A percentile compares a stretch with the other conserved stretches of the same genome.
phyloP scores from a whole-genome alignment of 805 yeast genomes.

The Zygosaccharomyces bisporus region DNA sequence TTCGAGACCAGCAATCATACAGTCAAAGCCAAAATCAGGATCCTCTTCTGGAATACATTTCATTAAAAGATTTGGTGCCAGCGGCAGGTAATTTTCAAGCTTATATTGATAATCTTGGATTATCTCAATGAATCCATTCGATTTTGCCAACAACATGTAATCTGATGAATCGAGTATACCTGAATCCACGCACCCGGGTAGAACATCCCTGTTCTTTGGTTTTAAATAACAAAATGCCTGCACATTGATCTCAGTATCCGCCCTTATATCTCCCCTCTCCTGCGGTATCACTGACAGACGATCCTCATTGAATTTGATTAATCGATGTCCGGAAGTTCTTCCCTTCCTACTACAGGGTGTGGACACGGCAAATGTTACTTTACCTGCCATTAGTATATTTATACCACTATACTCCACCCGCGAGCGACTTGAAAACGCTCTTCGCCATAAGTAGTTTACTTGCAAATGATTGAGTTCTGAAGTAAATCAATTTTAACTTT shows the following conservation, averaged over 20 bases:
- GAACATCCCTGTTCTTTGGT: constrained; percentile 17
- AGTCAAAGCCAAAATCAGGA: constrained; percentile 11
- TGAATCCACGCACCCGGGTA: constrained; percentile 5
- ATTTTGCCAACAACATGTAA: constrained; percentile 29
- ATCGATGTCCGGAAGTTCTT: constrained; percentile 22
- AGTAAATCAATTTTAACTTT: background rate
- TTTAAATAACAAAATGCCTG: constrained; percentile 30
- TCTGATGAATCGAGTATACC: constrained; percentile 23
- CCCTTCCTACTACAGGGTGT: constrained; percentile 24
- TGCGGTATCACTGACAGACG: constrained; percentile 12
- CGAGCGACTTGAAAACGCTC: background rate
- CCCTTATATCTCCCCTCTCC: constrained; percentile 6
- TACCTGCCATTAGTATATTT: constrained; percentile 10
- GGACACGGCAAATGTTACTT: constrained; percentile 20
- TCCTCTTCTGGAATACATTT: constrained; percentile 25
- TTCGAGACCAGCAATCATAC: constrained; percentile 24
- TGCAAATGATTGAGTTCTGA: background rate
- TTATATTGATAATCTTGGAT: constrained; percentile 24
- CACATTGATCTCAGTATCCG: constrained; percentile 20
- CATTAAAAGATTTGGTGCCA: constrained; percentile 22
- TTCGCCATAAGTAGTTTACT: background rate
- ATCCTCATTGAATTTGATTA: constrained; percentile 19
- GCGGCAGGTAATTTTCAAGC: constrained; percentile 7
- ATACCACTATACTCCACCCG: constrained; percentile 1
- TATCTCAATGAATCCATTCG: constrained; percentile 32